Conservation (phyloP, 192 early-diverging fungal species). For the Podila clonocystis region DNA sequence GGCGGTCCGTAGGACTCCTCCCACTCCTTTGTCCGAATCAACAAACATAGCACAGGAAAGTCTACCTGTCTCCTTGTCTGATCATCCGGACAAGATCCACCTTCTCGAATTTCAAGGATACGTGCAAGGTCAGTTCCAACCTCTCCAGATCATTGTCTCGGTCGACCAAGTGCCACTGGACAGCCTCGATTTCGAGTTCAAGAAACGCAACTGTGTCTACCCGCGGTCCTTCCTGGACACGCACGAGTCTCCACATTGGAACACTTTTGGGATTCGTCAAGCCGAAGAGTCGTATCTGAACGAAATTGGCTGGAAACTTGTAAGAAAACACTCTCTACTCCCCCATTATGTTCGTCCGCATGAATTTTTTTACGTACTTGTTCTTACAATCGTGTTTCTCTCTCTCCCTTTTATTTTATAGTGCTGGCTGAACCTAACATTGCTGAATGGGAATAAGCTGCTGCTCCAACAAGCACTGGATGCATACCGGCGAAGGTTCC, state of each 20-base stretch:
- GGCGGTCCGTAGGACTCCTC: too few species aligned
- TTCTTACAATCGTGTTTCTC: neutral
- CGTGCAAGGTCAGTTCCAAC: conserved; percentile 36
- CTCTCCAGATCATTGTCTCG: conserved; percentile 55
- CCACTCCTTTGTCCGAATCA: neutral
- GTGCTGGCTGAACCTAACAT: conserved; percentile 54
- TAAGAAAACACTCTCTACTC: conserved; percentile 20
- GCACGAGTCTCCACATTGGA: conserved; percentile 31
- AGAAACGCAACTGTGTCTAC: conserved; percentile 65
- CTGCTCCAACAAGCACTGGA: conserved; percentile 65
- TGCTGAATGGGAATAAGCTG: conserved; percentile 51
- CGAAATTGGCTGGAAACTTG: conserved; percentile 74
- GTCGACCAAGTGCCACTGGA: conserved; percentile 59
- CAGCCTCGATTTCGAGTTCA: conserved; percentile 55
- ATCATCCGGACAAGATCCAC: neutral
- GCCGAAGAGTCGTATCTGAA: conserved; percentile 55
- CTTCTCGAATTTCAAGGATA: conserved; percentile 50
- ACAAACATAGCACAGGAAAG: neutral
- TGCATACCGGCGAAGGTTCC: conserved; percentile 52
- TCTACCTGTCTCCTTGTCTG: neutral
- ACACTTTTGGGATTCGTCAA: conserved; percentile 53
- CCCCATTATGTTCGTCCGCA: neutral
- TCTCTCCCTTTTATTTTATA: neutral
- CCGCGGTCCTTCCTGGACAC: conserved; percentile 50
- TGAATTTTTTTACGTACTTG: neutral